Percentiles rank a stretch among this genome's conserved stretches.
Evolutionary conservation across 2,329 filamentous ascomycete genomes (phyloP).

Genomic region (Epichloe hybrida): DNA sequence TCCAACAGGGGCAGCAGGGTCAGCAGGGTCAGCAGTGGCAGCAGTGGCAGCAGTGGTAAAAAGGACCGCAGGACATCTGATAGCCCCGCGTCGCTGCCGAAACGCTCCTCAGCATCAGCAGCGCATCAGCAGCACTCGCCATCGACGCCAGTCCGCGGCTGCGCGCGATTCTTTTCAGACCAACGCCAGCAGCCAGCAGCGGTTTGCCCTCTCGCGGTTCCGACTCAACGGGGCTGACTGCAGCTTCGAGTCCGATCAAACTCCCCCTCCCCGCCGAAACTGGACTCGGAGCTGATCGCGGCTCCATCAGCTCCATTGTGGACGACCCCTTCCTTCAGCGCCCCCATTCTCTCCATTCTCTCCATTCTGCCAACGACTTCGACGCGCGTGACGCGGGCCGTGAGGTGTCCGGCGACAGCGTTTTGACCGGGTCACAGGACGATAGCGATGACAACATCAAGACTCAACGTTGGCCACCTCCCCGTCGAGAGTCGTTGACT

Average conservation of each 20-base stretch:
- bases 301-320: constrained; percentile 39
- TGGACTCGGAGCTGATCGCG: constrained; percentile 20
- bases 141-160: constrained; percentile 9
- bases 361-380: constrained; percentile 20
- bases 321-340: constrained; percentile 43
- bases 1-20: constrained; percentile 13
- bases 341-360: constrained; percentile 6
- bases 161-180: constrained; percentile 13
- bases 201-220: constrained; percentile 8
- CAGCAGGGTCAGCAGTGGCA: constrained; percentile 9
- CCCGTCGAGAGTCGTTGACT: constrained; percentile 36
- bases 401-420: constrained; percentile 12
- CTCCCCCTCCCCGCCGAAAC: constrained; percentile 13
- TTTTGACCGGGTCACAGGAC: constrained; percentile 14
- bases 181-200: constrained; percentile 9
- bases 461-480: constrained; percentile 28
- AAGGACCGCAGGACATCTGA: constrained; percentile 13
- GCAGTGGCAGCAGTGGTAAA: constrained; percentile 12
- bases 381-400: constrained; percentile 8
- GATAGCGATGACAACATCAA: constrained; percentile 27
- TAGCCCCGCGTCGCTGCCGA: constrained; percentile 4
- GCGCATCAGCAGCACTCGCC: not conserved
- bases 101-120: constrained; percentile 4
- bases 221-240: constrained; percentile 3
- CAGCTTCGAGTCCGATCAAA: constrained; percentile 5